These are phyloP conservation scores for Penicillium taxi DNA, from an alignment of 495 filamentous ascomycete genomes.

Conservation along the genomic window DNA sequence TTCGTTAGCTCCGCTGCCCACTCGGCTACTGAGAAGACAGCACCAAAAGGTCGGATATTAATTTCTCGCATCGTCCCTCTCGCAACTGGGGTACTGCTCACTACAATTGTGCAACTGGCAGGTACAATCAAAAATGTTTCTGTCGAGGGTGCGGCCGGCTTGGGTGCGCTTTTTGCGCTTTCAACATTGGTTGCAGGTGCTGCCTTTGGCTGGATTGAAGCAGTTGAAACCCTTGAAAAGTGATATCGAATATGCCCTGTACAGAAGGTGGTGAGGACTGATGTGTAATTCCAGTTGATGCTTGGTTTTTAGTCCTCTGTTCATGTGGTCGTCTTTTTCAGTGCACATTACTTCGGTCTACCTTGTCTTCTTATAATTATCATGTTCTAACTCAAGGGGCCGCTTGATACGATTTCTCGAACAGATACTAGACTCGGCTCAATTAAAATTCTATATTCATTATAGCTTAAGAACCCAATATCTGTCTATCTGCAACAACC, in stretches of 20 bases:
- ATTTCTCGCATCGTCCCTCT: conserved; percentile 55
- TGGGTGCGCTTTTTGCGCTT: conserved; percentile 61
- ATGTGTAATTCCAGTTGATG: neutral
- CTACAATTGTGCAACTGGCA: conserved; percentile 58
- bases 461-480: too few species aligned
- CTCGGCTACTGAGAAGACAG: conserved; percentile 25
- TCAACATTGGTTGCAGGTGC: conserved; percentile 52
- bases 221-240: conserved; percentile 42
- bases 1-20: conserved; percentile 59
- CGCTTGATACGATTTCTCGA: too few species aligned
- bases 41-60: conserved; percentile 55
- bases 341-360: too few species aligned
- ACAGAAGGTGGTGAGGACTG: neutral
- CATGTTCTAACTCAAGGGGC: too few species aligned
- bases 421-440: too few species aligned
- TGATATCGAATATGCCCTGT: conserved; percentile 6
- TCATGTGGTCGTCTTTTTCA: too few species aligned
- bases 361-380: too few species aligned
- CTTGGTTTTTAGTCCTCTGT: conserved; percentile 1
- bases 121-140: conserved; percentile 60
- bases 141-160: conserved; percentile 56
- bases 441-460: too few species aligned
- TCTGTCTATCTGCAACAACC: too few species aligned
- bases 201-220: conserved; percentile 52
- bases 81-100: conserved; percentile 45